A percentile compares a stretch with the other conserved stretches of the same genome.
phyloP scores from a whole-genome alignment of 2,329 filamentous ascomycete genomes.

The Phaeoacremonium minimum region DNA sequence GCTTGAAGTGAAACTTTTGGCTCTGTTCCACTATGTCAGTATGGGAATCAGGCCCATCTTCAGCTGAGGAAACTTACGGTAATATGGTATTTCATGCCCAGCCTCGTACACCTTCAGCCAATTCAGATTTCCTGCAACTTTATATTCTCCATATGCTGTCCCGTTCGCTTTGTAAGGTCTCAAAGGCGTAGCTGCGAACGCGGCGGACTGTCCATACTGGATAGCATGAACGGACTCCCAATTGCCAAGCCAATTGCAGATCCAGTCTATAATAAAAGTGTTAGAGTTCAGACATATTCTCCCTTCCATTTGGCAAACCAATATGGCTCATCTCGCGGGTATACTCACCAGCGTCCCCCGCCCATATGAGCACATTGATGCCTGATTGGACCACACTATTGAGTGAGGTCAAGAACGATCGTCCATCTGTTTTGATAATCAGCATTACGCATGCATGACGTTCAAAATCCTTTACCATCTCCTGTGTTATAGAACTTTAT shows the following conservation, averaged over 20 bases:
- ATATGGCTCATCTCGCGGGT: slow-evolving; percentile 1
- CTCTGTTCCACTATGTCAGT: slow-evolving; percentile 2
- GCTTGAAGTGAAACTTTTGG: slow-evolving; percentile 7
- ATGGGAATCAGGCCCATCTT: neutral
- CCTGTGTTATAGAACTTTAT: slow-evolving; percentile 4
- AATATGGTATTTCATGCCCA: slow-evolving; percentile 6
- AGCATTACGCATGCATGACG: too few relatives aligned
- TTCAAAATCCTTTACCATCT: too few relatives aligned
- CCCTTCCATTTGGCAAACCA: neutral
- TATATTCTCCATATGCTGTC: slow-evolving; percentile 4
- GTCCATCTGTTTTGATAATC: slow-evolving; percentile 16
- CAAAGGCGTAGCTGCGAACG: slow-evolving; percentile 3
- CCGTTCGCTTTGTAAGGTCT: slow-evolving; percentile 3
- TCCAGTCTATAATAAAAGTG: slow-evolving; percentile 1
- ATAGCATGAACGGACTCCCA: slow-evolving; percentile 1
- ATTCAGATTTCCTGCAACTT: slow-evolving; percentile 4
- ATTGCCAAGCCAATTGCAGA: slow-evolving; percentile 6
- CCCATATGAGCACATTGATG: slow-evolving; percentile 6
- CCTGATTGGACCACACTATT: slow-evolving; percentile 5
- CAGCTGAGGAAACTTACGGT: slow-evolving; percentile 2
- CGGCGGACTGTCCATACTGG: neutral
- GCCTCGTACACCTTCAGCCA: slow-evolving; percentile 4
- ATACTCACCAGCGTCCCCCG: slow-evolving; percentile 8
- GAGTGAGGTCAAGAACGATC: slow-evolving; percentile 2
- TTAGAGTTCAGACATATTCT: too few relatives aligned